Percentiles rank a stretch among this genome's conserved stretches.
Conservation (phyloP, 1,284 basidiomycete species). For the Puccinia triticina region DNA sequence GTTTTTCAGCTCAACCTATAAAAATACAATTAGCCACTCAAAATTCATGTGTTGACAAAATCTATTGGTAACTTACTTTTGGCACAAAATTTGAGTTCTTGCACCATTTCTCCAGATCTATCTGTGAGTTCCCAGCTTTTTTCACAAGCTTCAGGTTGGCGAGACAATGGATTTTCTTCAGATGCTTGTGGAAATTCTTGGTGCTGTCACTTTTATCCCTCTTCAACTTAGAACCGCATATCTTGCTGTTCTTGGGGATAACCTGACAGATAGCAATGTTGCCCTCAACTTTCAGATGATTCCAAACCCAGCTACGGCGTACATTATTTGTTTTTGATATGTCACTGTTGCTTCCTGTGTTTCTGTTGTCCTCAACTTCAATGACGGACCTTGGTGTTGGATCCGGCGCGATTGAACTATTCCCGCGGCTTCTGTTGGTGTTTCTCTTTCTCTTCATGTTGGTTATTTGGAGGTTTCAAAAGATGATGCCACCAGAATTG, state of each 20-base stretch:
- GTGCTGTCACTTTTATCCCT: too few relatives aligned
- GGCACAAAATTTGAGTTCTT: background rate
- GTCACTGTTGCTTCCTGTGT: background rate
- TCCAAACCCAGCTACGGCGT: conserved; percentile 11
- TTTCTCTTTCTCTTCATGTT: background rate
- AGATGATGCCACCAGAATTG: background rate
- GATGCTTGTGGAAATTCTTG: too few relatives aligned
- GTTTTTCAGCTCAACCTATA: conserved; percentile 3
- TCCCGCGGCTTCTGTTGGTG: background rate
- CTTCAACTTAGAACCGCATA: background rate
- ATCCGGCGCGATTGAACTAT: background rate
- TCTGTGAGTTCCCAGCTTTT: too few relatives aligned
- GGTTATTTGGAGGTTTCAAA: background rate
- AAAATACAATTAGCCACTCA: background rate
- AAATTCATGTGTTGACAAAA: background rate
- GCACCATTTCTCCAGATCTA: background rate
- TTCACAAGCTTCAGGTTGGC: too few relatives aligned
- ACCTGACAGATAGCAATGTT: background rate
- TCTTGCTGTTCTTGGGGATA: background rate
- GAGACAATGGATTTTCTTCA: too few relatives aligned
- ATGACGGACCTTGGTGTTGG: background rate
- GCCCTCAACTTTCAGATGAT: background rate
- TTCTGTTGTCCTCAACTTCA: background rate
- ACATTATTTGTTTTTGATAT: background rate
- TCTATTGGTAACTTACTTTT: background rate